Conservation (phyloP, 1,139 yeast species). For the Debaryomycetaceae sp. region DNA sequence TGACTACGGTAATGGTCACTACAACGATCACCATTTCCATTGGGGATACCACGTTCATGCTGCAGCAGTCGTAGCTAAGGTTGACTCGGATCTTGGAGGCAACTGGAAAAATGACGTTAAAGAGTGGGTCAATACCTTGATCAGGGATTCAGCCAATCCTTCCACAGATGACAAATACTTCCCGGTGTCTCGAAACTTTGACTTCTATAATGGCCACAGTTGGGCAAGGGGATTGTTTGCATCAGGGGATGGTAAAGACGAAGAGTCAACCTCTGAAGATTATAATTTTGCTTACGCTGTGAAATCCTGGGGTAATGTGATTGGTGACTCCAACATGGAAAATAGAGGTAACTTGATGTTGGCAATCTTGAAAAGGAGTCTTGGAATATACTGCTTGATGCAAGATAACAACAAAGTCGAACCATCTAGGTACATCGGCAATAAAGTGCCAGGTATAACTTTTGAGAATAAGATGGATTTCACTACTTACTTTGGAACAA, state of each 20-base stretch:
- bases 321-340: conserved; percentile 60
- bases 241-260: conserved; percentile 67
- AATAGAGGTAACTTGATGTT: conserved; percentile 67
- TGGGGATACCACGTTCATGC: conserved; percentile 70
- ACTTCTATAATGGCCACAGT: conserved; percentile 64
- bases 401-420: conserved; percentile 49
- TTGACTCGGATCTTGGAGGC: conserved; percentile 54
- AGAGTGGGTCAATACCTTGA: conserved; percentile 60
- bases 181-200: conserved; percentile 68
- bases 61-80: conserved; percentile 61
- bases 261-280: conserved; percentile 73
- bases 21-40: conserved; percentile 75
- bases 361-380: conserved; percentile 51
- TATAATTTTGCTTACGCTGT: conserved; percentile 70
- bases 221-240: conserved; percentile 72
- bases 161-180: conserved; percentile 50
- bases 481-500: conserved; percentile 76
- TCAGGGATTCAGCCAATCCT: conserved; percentile 72
- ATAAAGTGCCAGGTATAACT: conserved; percentile 66
- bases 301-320: conserved; percentile 67
- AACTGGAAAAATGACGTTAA: conserved; percentile 55
- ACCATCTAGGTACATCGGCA: conserved; percentile 50
- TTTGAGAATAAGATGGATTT: conserved; percentile 83
- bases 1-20: conserved; percentile 67
- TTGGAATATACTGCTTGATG: conserved; percentile 50